phyloP scores from a whole-genome alignment of 805 yeast genomes.

The Yamadazyma phyllophila region DNA sequence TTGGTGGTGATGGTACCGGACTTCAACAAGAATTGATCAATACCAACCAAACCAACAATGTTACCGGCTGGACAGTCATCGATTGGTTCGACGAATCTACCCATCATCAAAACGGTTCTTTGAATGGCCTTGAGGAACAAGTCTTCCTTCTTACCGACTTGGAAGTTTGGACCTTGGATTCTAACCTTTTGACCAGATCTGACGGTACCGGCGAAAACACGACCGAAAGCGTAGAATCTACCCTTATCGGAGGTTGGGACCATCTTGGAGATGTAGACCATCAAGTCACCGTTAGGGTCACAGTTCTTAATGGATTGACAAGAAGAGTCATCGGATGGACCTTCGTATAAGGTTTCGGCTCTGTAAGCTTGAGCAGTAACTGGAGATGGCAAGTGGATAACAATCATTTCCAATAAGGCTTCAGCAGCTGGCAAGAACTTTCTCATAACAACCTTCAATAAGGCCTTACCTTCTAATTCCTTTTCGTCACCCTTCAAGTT shows the following conservation, averaged over 20 bases:
- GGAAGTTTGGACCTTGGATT: slow-evolving; percentile 99
- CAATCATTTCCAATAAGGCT: slow-evolving; percentile 98
- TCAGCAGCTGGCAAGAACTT: slow-evolving; percentile 99
- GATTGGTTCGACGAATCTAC: slow-evolving; percentile 95
- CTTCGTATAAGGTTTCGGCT: slow-evolving; percentile 98
- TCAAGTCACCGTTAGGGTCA: slow-evolving; percentile 96
- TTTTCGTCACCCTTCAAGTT: slow-evolving; percentile 92
- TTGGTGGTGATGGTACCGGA: slow-evolving; percentile 98
- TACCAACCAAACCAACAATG: slow-evolving; percentile 99
- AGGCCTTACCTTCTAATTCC: slow-evolving; percentile 98
- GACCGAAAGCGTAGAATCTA: slow-evolving; percentile 99
- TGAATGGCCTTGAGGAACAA: slow-evolving; percentile 95
- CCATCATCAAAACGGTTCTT: slow-evolving; percentile 99
- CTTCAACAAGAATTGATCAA: slow-evolving; percentile 98
- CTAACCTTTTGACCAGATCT: slow-evolving; percentile 98
- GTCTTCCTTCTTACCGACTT: slow-evolving; percentile 97
- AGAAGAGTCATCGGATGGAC: slow-evolving; percentile 91
- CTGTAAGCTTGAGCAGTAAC: slow-evolving; percentile 98
- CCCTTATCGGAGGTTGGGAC: slow-evolving; percentile 99
- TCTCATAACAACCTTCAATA: slow-evolving; percentile 97
- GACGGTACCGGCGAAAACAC: slow-evolving; percentile 99
- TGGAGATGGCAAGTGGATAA: slow-evolving; percentile 98
- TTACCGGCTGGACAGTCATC: slow-evolving; percentile 99
- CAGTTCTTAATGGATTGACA: slow-evolving; percentile 94
- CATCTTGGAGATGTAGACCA: slow-evolving; percentile 99